Conservation (phyloP, 2,329 filamentous ascomycete species). For the Tothia fuscella region DNA sequence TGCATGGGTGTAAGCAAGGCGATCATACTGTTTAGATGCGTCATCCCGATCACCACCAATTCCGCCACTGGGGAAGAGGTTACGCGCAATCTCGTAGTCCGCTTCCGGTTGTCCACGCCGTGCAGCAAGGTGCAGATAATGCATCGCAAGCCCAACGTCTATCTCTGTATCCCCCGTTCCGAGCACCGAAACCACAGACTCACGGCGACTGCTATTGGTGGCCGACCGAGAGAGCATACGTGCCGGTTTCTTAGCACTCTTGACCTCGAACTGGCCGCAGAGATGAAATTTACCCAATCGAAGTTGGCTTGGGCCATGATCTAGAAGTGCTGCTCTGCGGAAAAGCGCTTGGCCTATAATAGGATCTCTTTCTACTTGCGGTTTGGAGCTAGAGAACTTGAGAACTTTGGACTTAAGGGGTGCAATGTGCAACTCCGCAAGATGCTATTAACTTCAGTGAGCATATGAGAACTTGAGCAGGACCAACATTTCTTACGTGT, state of each 20-base stretch:
- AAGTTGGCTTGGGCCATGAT: background rate
- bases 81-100: background rate
- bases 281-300: background rate
- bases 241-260: background rate
- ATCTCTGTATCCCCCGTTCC: background rate
- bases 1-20: background rate
- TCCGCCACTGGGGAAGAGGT: background rate
- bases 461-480: no score
- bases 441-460: background rate
- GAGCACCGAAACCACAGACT: background rate
- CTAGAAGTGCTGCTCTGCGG: background rate
- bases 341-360: background rate
- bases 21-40: background rate
- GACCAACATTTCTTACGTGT: background rate
- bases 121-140: background rate
- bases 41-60: no score
- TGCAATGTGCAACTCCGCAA: background rate
- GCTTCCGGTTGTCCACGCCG: background rate
- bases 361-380: background rate
- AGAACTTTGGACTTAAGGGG: no score
- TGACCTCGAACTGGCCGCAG: background rate
- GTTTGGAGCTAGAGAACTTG: background rate
- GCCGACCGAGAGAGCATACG: background rate
- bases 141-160: background rate
- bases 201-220: background rate